Evolutionary conservation across 2,329 filamentous ascomycete genomes (phyloP), one percentile per base, ranked within the genome.

Genomic region (Epichloe bromicola): DNA sequence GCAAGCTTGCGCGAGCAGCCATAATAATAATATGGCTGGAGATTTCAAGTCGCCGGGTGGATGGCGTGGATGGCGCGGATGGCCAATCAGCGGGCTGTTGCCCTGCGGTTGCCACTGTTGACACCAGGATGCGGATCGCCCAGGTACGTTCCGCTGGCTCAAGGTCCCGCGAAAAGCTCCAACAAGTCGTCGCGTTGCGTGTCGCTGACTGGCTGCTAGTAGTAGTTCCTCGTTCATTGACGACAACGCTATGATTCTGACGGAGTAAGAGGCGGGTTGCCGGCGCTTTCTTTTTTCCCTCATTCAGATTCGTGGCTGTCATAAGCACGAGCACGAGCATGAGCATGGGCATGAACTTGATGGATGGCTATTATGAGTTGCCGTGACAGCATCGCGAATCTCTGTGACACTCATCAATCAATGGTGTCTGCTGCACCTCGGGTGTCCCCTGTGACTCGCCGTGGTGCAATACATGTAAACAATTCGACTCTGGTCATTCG

Each of bases 91-190:
- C 58, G 39, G 4, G 14, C 60, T 62, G 79, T 83, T 83, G 78
- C 76, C 59, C 65, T 58, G 75, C 65, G 61, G 76, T 79, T 78
- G 74, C 70, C 62, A 65, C 57, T 78, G 73, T 78, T 78, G 71
- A 76, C 55, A 48, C 59, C 55, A 57, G 45, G 54, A 54, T 52
- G 46, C 55, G 53, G 46, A 41, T 46, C 26, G 48, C 26, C 53
- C 49, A 48, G 54, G 55, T 58, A 59, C 58, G 57, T 58, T 57
- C 54, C 54, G 48, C 23, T 43, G 12, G 34, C 17, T 17, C 26
- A 23, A 46, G 33, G 46, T 37, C 39, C 51, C 55, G 53, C 52
- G 51, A 56, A 41, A 34, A 42, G 39, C 41, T 30, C 53, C 52
- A 54, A 54, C 52, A 54, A 54, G 49, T 55, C 52, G 55, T 50